A percentile compares a stretch with the other conserved stretches of the same genome.
Evolutionary conservation across 2,329 filamentous ascomycete species (phyloP).

Genomic region (Penicillium sp.): DNA sequence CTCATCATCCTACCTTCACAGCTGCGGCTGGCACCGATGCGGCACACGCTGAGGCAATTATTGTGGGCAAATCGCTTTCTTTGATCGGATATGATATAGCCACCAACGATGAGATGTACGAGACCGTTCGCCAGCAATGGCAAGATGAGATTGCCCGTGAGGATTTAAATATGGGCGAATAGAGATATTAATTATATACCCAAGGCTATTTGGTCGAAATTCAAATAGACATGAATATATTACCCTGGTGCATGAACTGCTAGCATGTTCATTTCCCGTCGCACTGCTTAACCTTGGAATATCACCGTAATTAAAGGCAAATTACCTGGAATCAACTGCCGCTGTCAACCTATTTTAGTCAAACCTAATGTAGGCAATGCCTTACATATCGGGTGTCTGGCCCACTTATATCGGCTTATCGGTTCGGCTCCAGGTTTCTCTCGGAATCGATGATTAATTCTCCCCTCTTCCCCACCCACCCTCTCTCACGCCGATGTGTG

Average conservation of each 20-base stretch:
- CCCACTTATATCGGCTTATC: background rate
- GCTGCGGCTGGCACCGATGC: slow-evolving; percentile 45
- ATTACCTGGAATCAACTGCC: background rate
- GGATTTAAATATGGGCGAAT: slow-evolving; percentile 6
- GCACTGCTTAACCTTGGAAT: too few relatives aligned
- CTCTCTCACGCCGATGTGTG: slow-evolving; percentile 12
- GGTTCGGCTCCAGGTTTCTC: slow-evolving; percentile 2
- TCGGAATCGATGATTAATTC: slow-evolving; percentile 2
- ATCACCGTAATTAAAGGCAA: too few relatives aligned
- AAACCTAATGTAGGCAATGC: background rate
- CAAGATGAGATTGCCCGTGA: slow-evolving; percentile 18
- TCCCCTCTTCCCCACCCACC: background rate
- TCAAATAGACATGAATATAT: too few relatives aligned
- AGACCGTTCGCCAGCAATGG: slow-evolving; percentile 28
- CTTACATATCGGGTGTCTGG: background rate
- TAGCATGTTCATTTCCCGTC: too few relatives aligned
- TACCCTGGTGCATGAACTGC: background rate
- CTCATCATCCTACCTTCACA: slow-evolving; percentile 46
- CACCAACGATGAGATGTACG: slow-evolving; percentile 24
- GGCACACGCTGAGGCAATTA: slow-evolving; percentile 45
- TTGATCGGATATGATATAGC: slow-evolving; percentile 36
- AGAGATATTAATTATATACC: background rate
- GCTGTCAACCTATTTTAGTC: background rate
- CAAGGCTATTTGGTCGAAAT: too few relatives aligned
- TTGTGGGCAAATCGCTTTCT: slow-evolving; percentile 50